Base-by-base conservation (phyloP, 2,329 filamentous ascomycete genomes). In the Sporothrix pallida region DNA sequence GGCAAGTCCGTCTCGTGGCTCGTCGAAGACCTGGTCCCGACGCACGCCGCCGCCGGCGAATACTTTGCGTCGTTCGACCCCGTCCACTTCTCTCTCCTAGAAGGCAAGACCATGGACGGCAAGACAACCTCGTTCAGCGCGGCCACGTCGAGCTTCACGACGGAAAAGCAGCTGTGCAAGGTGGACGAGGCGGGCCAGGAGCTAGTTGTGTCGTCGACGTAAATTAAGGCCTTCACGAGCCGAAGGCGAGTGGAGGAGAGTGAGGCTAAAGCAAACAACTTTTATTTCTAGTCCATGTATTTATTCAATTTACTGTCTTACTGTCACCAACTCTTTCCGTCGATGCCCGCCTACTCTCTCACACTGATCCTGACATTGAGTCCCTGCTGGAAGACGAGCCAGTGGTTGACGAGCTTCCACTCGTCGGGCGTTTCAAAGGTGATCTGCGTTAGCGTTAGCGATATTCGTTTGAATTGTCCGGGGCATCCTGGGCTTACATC, bases 401-500 rank as follows among this genome's bases (percentile, higher is more conserved):
- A 72, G 62, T 50, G 71, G 31, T 67, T 72, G 60, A 68, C 62
- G 20, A 68, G n/a, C 12, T 56, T 72, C 71, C 71, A 72, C 20
- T 56, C 17, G 13, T 67, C 62, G 31, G 71, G 71, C 0, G 48
- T 67, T 42, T 54, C 71, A 20, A 56, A 46, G 2, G 70, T 56
- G 10, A 72, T 67, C 70, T 72, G 42, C 5, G 62, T 67, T 8
- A 67, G 62, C 23, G 23, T 26, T 26, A 26, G n/a, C n/a, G n/a
- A n/a, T n/a, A n/a, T n/a, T n/a, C n/a, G n/a, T n/a, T n/a, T n/a
- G n/a, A n/a, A n/a, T n/a, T n/a, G n/a, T n/a, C n/a, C n/a, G n/a
- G 23, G 23, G 23, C 23, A 3, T 26, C 17, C n/a, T 12, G 17
- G 7, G 65, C 76, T 80, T 10, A 77, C 78, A 75, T 86, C 81